Conservation (phyloP, 148 eudicot species). For the Rhododendron williamsianum region DNA sequence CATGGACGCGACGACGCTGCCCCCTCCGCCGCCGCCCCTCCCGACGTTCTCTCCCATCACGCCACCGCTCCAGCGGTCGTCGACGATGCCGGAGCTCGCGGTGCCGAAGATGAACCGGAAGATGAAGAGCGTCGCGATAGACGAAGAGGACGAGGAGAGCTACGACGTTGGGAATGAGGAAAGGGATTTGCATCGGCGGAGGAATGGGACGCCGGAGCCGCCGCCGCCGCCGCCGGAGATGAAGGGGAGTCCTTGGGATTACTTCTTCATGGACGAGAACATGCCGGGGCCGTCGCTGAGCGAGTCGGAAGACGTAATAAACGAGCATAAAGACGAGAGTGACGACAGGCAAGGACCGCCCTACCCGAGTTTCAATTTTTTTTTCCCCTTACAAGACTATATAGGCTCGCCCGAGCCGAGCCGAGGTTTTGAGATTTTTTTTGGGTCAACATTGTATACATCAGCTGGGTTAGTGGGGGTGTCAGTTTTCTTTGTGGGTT, state of each 20-base stretch:
- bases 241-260: slow-evolving; percentile 85
- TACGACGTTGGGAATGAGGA: slow-evolving; percentile 26
- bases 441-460: too few relatives aligned
- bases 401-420: too few relatives aligned
- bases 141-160: slow-evolving; percentile 32
- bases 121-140: slow-evolving; percentile 49
- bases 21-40: slow-evolving; percentile 80
- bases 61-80: slow-evolving; percentile 65
- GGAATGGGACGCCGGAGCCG: slow-evolving; percentile 22
- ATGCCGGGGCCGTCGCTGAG: slow-evolving; percentile 39
- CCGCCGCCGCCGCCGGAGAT: slow-evolving; percentile 44
- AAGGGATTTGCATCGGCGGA: slow-evolving; percentile 13
- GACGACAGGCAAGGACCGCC: slow-evolving; percentile 10
- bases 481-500: too few relatives aligned
- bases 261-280: slow-evolving; percentile 54
- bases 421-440: too few relatives aligned
- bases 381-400: too few relatives aligned
- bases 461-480: too few relatives aligned
- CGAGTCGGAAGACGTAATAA: slow-evolving; percentile 29
- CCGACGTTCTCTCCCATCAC: slow-evolving; percentile 57
- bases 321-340: slow-evolving; percentile 16
- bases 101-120: slow-evolving; percentile 39
- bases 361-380: too few relatives aligned
- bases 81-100: slow-evolving; percentile 75
- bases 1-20: slow-evolving; percentile 36